Base-by-base conservation (phyloP, 176 grass and related monocot species). In the Oryza meyeriana region DNA sequence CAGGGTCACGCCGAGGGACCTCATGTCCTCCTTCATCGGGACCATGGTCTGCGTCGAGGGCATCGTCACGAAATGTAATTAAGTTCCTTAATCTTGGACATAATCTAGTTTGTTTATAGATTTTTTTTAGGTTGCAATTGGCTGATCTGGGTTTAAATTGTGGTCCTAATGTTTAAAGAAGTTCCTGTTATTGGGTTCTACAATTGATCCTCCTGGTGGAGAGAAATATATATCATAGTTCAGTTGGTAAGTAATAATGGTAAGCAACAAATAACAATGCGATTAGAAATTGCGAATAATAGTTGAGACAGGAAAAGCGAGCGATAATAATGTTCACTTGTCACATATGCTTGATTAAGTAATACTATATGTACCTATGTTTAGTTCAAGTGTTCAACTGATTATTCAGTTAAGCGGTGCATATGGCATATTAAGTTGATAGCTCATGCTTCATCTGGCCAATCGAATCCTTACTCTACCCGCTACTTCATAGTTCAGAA, bases 21-120 rank as follows among this genome's bases (percentile, higher is more conserved):
- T 99, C 64, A 99, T 99, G 93, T 99, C 96, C 8, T 91, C 93
- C 75, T 95, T 99, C 85, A 99, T 99, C 4, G 96, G 96, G 12
- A 91, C 93, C 55, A 93, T 99, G 96, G 96, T 99, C 79, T 99
- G 96, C 68, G 92, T 99, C 10, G 93, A 99, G 81, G 96, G 96
- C 59, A 99, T 99, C 57, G 87, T 99, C 76, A 99, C 96, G 18
- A 99, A 99, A 95, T 99, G 96, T 99, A 79, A 89, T 31, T 17
- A 8, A 52, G 44, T 58, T 12, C 29, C 16, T 62, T 69, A 30
- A 18, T 72, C 35, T 16, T 74, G 22, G 2, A 18, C 18, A 24
- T 83, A 25, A 11, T 75, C 25, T 57, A 1, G 6, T 40, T 76
- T 31, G 4, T 31, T 45, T 38, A 13, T 83, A 73, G 3, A 14